Base-by-base conservation (phyloP, 1,284 basidiomycete genomes). In the Cryptococcus sp. region DNA sequence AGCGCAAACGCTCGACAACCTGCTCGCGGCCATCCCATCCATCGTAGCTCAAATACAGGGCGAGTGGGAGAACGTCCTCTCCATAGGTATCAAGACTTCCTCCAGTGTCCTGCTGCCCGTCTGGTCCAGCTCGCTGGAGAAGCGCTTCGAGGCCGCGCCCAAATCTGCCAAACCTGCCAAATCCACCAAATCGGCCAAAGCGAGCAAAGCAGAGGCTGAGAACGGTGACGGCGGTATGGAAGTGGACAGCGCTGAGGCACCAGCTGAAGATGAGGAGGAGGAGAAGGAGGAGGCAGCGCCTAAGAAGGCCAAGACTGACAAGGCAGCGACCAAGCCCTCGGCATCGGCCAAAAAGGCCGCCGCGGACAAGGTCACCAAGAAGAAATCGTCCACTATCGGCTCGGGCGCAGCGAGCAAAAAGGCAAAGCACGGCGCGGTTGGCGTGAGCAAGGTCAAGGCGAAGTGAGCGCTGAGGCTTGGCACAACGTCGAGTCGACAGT, bases 31-130 rank as follows among this genome's bases (percentile, higher is more conserved):
- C 1, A 80, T 98, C 1, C 93, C 95, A 2, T 84, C 84, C n/a
- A 81, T 95, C 58, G 84, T 88, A 40, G 68, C 72, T 47, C 82
- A 84, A 53, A 84, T 97, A 65, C 84, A 86, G 63, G 90, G 87
- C 50, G 88, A 86, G 22, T 97, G 94, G 94, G 87, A 89, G 56
- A 97, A 97, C 74, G 82, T 99, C 50, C 91, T 96, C 70, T 88
- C 86, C 60, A 78, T 99, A 27, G 85, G 93, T 66, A 87, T 99
- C 81, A 99, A 99, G 81, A 96, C 93, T 3, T 90, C 86, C 65
- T 85, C 84, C 19, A 91, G 88, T 52, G 82, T 87, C n/a, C 87
- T 89, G 62, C 80, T 99, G 31, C 95, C 95, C 1, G 86, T 99
- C 67, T 99, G 93, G 92, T 86, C 83, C 46, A 85, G 86, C 49